Evolutionary conservation across 345 rosid species (phyloP), one percentile per base, ranked within the genome.

Genomic region (Mallotus nudiflorus): DNA sequence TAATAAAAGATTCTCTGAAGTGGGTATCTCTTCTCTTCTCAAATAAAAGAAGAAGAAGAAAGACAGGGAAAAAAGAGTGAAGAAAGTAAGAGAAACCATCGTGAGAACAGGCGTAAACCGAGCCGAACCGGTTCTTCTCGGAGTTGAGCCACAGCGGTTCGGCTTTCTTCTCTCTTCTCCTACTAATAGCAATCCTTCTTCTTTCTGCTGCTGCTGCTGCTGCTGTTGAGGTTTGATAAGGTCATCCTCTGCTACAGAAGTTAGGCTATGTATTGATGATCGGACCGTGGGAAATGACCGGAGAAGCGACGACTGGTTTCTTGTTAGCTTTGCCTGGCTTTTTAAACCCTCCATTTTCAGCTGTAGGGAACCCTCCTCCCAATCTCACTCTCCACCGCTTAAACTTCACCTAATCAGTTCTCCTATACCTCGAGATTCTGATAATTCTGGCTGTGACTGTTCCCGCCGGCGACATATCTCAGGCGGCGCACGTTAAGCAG

Each of bases 221-320:
- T 52, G 62, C 61, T 70, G 66, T 44, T 67, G 77, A 46, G 76
- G 63, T 66, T 74, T 82, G 66, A 51, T 73, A 49, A 83, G 73
- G 59, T 84, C 93, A 59, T 72, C 84, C 68, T 91, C 92, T 40
- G 75, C 77, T 70, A 89, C 77, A n/a, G 91, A 91, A 22, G 85
- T 78, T 14, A 94, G 78, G 60, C 98, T 94, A 68, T 91, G 95
- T 65, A 94, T 84, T 63, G 98, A 89, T 11, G 96, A 91, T 73
- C 96, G 91, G 72, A 87, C 77, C 74, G 92, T 92, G 7, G 97
- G 90, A 14, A 95, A 84, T 24, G 97, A 89, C 37, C 96, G 88
- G 59, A 94, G 91, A 33, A 95, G 90, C 52, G 99, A 95, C 55
- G 99, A 95, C 55, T 88, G 85, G 0, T 93, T 91, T 61, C 96